Conservation (phyloP, 257 asterid genomes). For the Linaria vulgaris region DNA sequence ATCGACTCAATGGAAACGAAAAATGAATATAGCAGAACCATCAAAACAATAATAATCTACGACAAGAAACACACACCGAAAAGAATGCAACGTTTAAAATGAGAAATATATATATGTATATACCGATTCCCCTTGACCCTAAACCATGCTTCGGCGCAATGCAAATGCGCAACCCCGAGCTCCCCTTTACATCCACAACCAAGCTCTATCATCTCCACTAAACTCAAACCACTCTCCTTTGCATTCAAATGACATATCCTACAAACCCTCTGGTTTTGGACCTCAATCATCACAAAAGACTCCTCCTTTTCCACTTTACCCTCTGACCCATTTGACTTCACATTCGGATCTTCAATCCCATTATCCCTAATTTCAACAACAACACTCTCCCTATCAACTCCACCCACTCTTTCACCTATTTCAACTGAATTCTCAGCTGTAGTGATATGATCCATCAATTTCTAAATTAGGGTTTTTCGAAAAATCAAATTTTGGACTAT, state of each 20-base stretch:
- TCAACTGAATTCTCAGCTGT: neutral
- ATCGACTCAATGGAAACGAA: no score
- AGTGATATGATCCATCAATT: constrained; percentile 9
- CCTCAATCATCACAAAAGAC: neutral
- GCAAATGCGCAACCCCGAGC: constrained; percentile 69
- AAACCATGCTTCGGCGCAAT: constrained; percentile 92
- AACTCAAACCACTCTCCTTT: constrained; percentile 12
- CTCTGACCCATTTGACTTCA: neutral
- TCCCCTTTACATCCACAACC: constrained; percentile 96
- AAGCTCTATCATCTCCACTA: constrained; percentile 60
- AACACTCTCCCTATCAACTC: no score
- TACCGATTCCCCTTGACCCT: constrained; percentile 34
- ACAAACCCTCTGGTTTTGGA: constrained; percentile 18
- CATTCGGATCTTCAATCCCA: neutral
- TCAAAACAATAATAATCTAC: no score
- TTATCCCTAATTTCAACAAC: constrained; percentile 5
- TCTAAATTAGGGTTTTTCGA: neutral
- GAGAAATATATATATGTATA: no score
- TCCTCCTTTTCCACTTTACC: neutral
- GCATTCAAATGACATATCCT: constrained; percentile 69
- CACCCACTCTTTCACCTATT: no score
- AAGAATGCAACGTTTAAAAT: no score
- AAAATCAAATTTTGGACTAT: neutral
- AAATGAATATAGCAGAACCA: no score
- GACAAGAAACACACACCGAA: no score